phyloP scores from a whole-genome alignment of 805 yeast genomes.

The Metschnikowia cubensis region DNA sequence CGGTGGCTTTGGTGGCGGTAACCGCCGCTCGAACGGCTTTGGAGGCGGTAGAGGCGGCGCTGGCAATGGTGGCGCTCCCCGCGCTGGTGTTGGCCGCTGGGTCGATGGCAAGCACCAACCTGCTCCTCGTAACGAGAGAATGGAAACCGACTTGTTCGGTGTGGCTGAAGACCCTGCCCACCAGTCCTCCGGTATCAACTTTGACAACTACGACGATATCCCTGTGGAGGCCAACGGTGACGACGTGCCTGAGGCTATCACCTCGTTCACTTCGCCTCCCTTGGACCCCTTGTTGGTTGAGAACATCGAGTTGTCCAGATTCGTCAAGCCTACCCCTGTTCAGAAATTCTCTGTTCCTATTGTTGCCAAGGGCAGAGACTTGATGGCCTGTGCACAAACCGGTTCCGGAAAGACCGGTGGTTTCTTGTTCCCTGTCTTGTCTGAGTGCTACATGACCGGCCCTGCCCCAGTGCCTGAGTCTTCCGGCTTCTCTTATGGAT shows the following conservation, averaged over 20 bases:
- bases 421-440: constrained; percentile 94
- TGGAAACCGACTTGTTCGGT: constrained; percentile 85
- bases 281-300: constrained; percentile 80
- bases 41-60: constrained; percentile 20
- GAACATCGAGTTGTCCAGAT: constrained; percentile 84
- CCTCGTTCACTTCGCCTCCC: constrained; percentile 87
- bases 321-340: constrained; percentile 94
- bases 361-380: constrained; percentile 82
- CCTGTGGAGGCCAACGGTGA: constrained; percentile 98
- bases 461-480: constrained; percentile 62
- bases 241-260: constrained; percentile 89
- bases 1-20: constrained; percentile 20
- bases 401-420: constrained; percentile 99
- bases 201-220: constrained; percentile 96
- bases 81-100: constrained; percentile 73
- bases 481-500: constrained; percentile 56
- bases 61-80: constrained; percentile 21
- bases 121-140: constrained; percentile 61
- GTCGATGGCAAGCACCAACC: constrained; percentile 86
- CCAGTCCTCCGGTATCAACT: constrained; percentile 96
- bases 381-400: constrained; percentile 97
- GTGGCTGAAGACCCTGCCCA: constrained; percentile 63
- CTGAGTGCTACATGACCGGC: constrained; percentile 84
- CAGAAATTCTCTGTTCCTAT: constrained; percentile 93
- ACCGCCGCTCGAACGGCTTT: constrained; percentile 30